Evolutionary conservation across 1,284 basidiomycete genomes (phyloP), one percentile per base, ranked within the genome.

Genomic region (Meira miltonrushii): DNA sequence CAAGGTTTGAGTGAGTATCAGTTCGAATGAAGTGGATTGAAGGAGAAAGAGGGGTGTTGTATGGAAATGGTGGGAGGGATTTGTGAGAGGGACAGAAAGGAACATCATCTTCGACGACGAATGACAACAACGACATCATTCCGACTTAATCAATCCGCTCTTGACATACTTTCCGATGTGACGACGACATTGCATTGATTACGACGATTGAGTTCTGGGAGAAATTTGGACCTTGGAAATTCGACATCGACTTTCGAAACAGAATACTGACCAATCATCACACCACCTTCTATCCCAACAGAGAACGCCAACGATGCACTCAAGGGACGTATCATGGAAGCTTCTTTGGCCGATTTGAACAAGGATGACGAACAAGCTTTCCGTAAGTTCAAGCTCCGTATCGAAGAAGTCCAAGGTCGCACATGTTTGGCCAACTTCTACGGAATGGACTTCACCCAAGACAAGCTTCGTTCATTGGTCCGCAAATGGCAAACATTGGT

Each of bases 401-500:
- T 98, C 75, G 94, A 98, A 80, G 94, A 97, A 79, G 86, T 99
- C 69, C 88, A 96, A 83, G 95, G 94, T 84, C 95, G 93, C 85
- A 94, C 90, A 85, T 97, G 93, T 85, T 85, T 98, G 60, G 97
- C 95, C 81, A 96, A 94, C 83, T 99, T 99, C 89, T 89, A 94
- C 83, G 95, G 94, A 80, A 98, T 99, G 95, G 91, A 95, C 84
- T 97, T 99, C 84, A 98, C 95, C 68, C 95, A 92, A 68, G 95
- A 99, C 88, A 98, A 98, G 84, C 88, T 98, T 72, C 92, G 95
- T 68, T 98, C 95, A 60, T 92, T 99, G 77, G 95, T 98, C 75
- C 92, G 94, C 81, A 99, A 98, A 84, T 99, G 95, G 95, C 95
- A 98, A 83, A 87, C 92, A 41, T 88, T 98, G 78, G 93, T 99